Conservation (phyloP, 768 basidiomycete genomes). For the Termitomyces sp. region DNA sequence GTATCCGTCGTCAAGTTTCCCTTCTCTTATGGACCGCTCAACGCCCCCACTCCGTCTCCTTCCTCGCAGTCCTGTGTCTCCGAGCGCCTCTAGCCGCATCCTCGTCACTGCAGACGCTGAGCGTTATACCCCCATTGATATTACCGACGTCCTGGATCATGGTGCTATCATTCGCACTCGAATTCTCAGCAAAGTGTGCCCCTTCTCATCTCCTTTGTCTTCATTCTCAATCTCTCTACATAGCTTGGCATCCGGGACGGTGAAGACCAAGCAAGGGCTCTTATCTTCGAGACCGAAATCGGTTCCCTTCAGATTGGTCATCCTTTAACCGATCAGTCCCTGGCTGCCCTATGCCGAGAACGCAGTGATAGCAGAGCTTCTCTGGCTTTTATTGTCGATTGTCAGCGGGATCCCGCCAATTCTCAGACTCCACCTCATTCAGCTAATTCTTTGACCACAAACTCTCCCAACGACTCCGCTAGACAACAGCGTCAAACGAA, state of each 20-base stretch:
- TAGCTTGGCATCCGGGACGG: constrained; percentile 15
- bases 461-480: neutral
- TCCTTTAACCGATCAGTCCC: constrained; percentile 11
- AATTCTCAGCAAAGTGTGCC: constrained; percentile 15
- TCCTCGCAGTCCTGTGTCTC: constrained; percentile 5
- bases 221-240: neutral
- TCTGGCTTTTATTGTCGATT: constrained; percentile 15
- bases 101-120: constrained; percentile 17
- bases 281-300: constrained; percentile 20
- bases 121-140: constrained; percentile 18
- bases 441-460: neutral
- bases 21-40: neutral
- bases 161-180: constrained; percentile 16
- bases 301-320: constrained; percentile 16
- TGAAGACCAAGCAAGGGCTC: constrained; percentile 11
- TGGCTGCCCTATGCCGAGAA: constrained; percentile 14
- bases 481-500: constrained; percentile 7
- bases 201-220: neutral
- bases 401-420: neutral
- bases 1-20: neutral
- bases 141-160: constrained; percentile 16
- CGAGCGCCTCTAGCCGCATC: constrained; percentile 3
- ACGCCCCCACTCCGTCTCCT: neutral
- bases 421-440: constrained; percentile 3
- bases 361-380: constrained; percentile 16